A percentile compares a stretch with the other conserved stretches of the same genome.
Evolutionary conservation across 148 eudicot species (phyloP).

Genomic region (Beta vulgaris): DNA sequence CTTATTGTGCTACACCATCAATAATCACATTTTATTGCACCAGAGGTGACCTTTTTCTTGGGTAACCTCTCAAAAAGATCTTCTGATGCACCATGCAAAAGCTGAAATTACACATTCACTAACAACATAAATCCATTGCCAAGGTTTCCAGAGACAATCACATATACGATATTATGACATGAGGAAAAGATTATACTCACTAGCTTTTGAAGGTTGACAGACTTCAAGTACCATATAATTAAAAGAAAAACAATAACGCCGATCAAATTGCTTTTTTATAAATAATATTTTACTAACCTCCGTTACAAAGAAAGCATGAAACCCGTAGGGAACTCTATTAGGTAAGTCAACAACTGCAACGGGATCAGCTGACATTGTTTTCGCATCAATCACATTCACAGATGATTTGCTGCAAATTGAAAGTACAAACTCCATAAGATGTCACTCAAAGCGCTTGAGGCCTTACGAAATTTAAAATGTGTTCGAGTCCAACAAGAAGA

Average conservation of each 20-base stretch:
- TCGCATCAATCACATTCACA: slow-evolving; percentile 88
- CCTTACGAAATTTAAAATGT: neutral
- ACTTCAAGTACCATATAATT: neutral
- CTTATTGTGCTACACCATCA: neutral
- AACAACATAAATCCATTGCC: too few relatives aligned
- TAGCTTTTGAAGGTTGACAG: neutral
- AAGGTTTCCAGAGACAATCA: neutral
- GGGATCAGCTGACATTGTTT: slow-evolving; percentile 89
- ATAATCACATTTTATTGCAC: neutral
- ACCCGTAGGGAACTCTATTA: slow-evolving; percentile 85
- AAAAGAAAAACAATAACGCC: neutral
- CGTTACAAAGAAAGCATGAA: slow-evolving; percentile 92
- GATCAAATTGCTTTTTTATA: neutral
- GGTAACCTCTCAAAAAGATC: too few relatives aligned
- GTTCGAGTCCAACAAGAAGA: neutral
- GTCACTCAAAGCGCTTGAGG: neutral
- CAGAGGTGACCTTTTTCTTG: neutral
- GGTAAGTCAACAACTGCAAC: slow-evolving; percentile 90
- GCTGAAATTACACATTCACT: too few relatives aligned
- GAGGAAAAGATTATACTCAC: neutral
- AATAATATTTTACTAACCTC: slow-evolving; percentile 52
- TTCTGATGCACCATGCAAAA: too few relatives aligned
- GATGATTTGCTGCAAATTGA: slow-evolving; percentile 59
- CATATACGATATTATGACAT: neutral
- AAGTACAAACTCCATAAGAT: neutral